Percentiles rank a stretch among this genome's conserved stretches.
These are phyloP conservation scores for Colletotrichum aenigma DNA, from an alignment of 2,329 filamentous ascomycete species.

Conservation along the genomic window DNA sequence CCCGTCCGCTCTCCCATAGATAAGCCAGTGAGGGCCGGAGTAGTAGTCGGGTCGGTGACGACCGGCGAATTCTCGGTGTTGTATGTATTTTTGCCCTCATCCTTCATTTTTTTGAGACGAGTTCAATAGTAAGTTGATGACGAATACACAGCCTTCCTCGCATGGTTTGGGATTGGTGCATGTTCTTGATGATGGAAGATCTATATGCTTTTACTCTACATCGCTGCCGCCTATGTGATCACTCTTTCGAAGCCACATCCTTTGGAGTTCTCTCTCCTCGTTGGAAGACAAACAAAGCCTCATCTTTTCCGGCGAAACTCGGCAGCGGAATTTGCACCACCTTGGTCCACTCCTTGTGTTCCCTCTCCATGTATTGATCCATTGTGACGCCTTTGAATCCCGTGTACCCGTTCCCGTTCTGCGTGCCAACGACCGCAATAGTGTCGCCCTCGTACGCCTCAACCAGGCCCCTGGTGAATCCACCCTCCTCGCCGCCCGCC, in stretches of 20 bases:
- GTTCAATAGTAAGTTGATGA: background rate
- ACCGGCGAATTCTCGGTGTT: too few species aligned
- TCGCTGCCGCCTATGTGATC: background rate
- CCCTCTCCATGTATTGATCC: constrained; percentile 67
- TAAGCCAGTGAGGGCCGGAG: too few species aligned
- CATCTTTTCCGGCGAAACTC: constrained; percentile 79
- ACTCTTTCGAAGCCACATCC: background rate
- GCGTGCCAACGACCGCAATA: constrained; percentile 75
- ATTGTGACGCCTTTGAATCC: constrained; percentile 68
- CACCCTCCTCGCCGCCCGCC: constrained; percentile 66
- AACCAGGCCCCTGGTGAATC: constrained; percentile 68
- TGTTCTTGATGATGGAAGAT: background rate
- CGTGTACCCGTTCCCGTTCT: constrained; percentile 77
- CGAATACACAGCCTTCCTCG: background rate
- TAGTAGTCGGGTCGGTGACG: too few species aligned
- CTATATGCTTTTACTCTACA: background rate
- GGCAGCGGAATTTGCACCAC: constrained; percentile 70
- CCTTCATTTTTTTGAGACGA: background rate
- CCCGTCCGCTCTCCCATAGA: background rate
- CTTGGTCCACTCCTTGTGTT: constrained; percentile 62
- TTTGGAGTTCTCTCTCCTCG: constrained; percentile 43
- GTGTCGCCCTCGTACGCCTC: constrained; percentile 66
- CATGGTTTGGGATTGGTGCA: too few species aligned
- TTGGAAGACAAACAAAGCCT: constrained; percentile 73
- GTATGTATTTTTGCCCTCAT: too few species aligned